Evolutionary conservation across 306 rosid genomes (phyloP).

Genomic region (Trichosanthes truncata): DNA sequence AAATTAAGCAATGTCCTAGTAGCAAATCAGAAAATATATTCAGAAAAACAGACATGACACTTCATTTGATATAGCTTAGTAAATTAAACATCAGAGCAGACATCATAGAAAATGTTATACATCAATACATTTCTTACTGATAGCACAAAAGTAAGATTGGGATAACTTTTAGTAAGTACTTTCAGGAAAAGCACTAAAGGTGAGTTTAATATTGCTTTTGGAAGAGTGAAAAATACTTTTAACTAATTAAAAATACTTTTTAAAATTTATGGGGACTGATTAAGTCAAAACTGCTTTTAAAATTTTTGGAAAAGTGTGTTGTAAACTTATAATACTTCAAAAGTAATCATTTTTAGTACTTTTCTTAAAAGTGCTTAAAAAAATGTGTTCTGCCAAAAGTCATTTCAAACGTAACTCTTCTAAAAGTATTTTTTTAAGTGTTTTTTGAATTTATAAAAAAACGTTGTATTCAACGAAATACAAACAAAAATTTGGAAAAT

Average conservation of each 20-base stretch:
- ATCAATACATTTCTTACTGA: not conserved
- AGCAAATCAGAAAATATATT: not conserved
- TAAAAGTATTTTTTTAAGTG: not conserved
- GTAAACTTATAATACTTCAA: not conserved
- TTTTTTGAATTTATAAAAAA: not conserved
- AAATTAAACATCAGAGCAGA: not conserved
- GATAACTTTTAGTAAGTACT: not conserved
- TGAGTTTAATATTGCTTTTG: not conserved
- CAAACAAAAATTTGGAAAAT: not conserved
- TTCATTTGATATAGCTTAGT: not conserved
- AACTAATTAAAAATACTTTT: not conserved
- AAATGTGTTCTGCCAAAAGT: not conserved
- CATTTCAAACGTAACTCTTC: not conserved
- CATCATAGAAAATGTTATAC: not conserved
- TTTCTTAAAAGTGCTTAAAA: not conserved
- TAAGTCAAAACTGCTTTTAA: not conserved
- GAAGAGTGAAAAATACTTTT: not conserved
- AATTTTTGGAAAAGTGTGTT: not conserved
- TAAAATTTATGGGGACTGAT: not conserved
- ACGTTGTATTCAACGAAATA: not conserved
- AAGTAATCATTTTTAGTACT: not conserved
- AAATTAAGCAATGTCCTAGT: not conserved
- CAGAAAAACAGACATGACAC: not conserved
- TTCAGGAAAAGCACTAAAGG: not conserved
- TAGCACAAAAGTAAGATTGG: not conserved